phyloP scores from a whole-genome alignment of 2,329 filamentous ascomycete species.

The Ophiostoma pallidulum region DNA sequence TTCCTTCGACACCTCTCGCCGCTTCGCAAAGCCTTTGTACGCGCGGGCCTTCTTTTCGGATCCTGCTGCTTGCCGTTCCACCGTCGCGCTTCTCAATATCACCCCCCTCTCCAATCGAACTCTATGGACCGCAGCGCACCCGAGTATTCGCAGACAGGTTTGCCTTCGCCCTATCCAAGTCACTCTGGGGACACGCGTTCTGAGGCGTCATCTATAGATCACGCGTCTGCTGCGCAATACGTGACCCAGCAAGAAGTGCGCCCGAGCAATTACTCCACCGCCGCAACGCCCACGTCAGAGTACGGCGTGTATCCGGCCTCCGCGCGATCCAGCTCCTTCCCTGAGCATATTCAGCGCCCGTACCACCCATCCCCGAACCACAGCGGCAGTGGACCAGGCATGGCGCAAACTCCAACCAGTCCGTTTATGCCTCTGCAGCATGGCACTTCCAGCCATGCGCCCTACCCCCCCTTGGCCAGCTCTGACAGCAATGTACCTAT shows the following conservation, averaged over 20 bases:
- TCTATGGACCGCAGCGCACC: constrained; percentile 54
- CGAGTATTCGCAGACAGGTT: constrained; percentile 83
- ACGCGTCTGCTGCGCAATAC: constrained; percentile 87
- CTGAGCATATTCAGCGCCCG: constrained; percentile 76
- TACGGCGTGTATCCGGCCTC: constrained; percentile 69
- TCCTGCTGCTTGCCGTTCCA: not conserved
- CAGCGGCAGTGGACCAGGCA: constrained; percentile 69
- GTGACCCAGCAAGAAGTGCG: constrained; percentile 72
- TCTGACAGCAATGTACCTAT: constrained; percentile 97
- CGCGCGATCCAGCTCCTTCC: constrained; percentile 74
- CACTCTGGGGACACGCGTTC: constrained; percentile 61
- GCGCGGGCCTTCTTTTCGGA: not conserved
- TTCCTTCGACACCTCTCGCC: not conserved
- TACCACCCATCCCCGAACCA: constrained; percentile 71
- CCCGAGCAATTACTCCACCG: constrained; percentile 55
- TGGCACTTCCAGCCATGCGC: constrained; percentile 67
- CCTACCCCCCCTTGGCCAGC: constrained; percentile 61
- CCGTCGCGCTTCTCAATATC: not conserved
- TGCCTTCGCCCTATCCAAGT: constrained; percentile 62
- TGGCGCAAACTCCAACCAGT: constrained; percentile 97
- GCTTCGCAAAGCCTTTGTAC: not conserved
- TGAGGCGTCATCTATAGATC: constrained; percentile 83
- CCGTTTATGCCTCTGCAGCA: constrained; percentile 84
- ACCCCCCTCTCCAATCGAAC: constrained; percentile 18
- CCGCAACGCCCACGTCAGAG: constrained; percentile 79